Evolutionary conservation across 176 grass and related monocot genomes (phyloP).

Genomic region (Avena atlantica): DNA sequence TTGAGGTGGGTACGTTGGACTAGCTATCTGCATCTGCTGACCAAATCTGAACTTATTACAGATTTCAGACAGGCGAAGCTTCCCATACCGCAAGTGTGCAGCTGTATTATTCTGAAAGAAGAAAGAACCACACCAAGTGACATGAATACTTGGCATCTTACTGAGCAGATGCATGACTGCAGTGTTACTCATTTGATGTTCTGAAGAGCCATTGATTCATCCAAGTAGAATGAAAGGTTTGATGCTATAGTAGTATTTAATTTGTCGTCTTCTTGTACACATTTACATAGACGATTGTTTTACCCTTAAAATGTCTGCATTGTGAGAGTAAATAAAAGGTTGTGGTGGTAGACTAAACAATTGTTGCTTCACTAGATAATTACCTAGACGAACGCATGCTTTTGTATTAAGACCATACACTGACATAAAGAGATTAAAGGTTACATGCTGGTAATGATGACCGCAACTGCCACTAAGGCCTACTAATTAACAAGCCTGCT

Average conservation of each 20-base stretch:
- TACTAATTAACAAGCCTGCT: conserved; percentile 43
- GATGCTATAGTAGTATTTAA: too few relatives aligned
- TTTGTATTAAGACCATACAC: conserved; percentile 10
- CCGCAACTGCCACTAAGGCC: conserved; percentile 25
- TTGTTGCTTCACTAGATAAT: too few relatives aligned
- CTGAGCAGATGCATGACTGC: background rate
- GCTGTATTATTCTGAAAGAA: background rate
- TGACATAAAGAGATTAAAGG: conserved; percentile 44
- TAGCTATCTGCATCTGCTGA: conserved; percentile 27
- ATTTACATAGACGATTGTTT: too few relatives aligned
- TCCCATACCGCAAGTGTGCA: conserved; percentile 37
- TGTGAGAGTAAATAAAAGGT: too few relatives aligned
- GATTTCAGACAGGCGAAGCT: conserved; percentile 41
- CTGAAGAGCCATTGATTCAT: too few relatives aligned
- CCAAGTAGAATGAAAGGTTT: too few relatives aligned
- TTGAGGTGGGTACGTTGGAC: conserved; percentile 8
- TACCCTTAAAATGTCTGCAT: too few relatives aligned
- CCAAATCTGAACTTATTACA: conserved; percentile 43
- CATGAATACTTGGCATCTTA: background rate
- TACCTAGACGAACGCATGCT: background rate
- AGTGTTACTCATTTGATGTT: background rate
- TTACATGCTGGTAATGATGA: conserved; percentile 41
- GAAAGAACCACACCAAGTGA: background rate
- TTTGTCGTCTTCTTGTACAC: too few relatives aligned
- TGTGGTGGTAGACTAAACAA: too few relatives aligned